Evolutionary conservation across 192 early-diverging fungal species (phyloP).

Genomic region (Thamnidium elegans): DNA sequence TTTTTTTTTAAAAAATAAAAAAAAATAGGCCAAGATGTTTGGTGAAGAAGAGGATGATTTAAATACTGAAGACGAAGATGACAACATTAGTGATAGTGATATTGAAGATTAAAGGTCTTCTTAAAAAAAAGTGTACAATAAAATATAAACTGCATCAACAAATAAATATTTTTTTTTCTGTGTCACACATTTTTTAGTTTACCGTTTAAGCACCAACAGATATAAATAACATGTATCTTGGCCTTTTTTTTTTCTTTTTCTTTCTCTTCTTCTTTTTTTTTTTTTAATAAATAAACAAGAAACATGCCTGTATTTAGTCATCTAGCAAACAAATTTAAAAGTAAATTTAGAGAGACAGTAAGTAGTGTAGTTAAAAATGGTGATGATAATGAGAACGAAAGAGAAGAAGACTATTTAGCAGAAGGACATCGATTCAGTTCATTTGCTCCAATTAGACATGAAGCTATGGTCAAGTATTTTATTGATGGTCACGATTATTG

Average conservation of each 20-base stretch:
- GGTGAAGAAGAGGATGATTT: conserved; percentile 16
- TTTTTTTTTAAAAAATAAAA: too few species aligned
- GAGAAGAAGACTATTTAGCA: conserved; percentile 39
- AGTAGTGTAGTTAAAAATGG: conserved; percentile 25
- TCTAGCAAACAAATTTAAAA: conserved; percentile 13
- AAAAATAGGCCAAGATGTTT: conserved; percentile 4
- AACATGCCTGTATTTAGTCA: conserved; percentile 14
- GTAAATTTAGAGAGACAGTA: not conserved
- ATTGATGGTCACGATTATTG: conserved; percentile 81
- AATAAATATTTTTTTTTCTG: not conserved
- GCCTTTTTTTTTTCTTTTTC: not conserved
- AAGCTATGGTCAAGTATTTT: conserved; percentile 64
- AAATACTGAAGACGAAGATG: conserved; percentile 18
- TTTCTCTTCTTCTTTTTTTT: not conserved
- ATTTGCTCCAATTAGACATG: conserved; percentile 72
- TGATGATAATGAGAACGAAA: conserved; percentile 37
- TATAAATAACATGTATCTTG: conserved; percentile 2
- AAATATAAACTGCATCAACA: not conserved
- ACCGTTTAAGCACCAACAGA: not conserved
- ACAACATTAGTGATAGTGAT: conserved; percentile 14
- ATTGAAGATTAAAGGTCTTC: conserved; percentile 12
- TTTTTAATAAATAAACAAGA: not conserved
- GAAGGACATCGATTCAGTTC: conserved; percentile 59
- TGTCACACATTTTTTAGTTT: not conserved
- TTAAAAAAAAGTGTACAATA: not conserved